Evolutionary conservation across 352 stramenopile species (phyloP), one percentile per base, ranked within the genome.

Genomic region (Pythium biforme): DNA sequence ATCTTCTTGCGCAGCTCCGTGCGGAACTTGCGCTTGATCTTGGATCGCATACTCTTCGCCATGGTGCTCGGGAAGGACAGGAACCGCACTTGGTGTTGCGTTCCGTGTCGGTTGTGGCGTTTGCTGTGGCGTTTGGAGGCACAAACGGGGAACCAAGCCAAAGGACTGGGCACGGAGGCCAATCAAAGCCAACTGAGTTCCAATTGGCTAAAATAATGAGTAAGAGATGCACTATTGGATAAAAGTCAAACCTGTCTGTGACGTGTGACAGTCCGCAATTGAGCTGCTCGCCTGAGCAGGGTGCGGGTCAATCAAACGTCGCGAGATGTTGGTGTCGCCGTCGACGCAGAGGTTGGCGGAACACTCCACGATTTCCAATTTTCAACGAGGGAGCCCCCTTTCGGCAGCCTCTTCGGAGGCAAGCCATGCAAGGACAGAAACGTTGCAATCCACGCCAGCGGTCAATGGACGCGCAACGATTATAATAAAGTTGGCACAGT

Each of bases 11-110:
- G 82, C 62, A 95, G 74, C 76, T 95, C 83, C 66, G 82, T 89
- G 66, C 86, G 86, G 77, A 92, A 95, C 73, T 85, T 87, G 68
- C 85, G 83, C 81, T 95, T 95, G 74, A 95, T 91, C 77, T 95
- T 95, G 55, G 86, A 95, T 66, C 86, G 83, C 72, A 95, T 70
- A 79, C 80, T 89, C 81, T 95, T 95, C 54, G 83, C 86, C 86
- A 95, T 95, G 59, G 66, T 86, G 43, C 49, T 64, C 33, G 25
- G 14, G 27, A 43, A 20, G 8, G n/a, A 25, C 14, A 11, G 40
- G 8, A 54, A 34, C 12, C 17, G 34, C 19, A 41, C 53, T 59
- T 27, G 53, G 27, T 43, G 22, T 34, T 33, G 22, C 41, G 25
- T 52, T n/a, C 31, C 22, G 55, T 54, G 55, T 23, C 29, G 55